phyloP scores from a whole-genome alignment of 192 early-diverging fungal species.

The Coemansia nantahalensis region DNA sequence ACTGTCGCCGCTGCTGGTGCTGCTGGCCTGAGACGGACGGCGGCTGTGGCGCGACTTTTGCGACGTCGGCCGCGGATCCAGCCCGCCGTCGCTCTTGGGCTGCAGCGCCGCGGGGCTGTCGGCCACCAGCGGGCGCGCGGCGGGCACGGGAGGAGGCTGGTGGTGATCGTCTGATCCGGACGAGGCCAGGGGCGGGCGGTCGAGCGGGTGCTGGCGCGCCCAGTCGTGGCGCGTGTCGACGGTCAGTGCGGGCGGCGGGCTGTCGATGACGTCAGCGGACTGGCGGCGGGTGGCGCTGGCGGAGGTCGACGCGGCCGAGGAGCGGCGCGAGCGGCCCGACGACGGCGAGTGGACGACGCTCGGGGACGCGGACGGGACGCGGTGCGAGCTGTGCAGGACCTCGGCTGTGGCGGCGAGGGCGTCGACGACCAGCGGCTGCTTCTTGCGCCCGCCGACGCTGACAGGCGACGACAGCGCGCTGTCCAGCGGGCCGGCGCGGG shows the following conservation, averaged over 20 bases:
- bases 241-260: slow-evolving; percentile 15
- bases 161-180: no score
- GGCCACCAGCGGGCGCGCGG: slow-evolving; percentile 4
- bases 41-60: neutral
- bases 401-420: slow-evolving; percentile 35
- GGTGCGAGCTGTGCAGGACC: slow-evolving; percentile 28
- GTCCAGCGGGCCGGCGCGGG: neutral
- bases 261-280: slow-evolving; percentile 26
- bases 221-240: slow-evolving; percentile 29
- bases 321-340: no score
- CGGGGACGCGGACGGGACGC: slow-evolving; percentile 26
- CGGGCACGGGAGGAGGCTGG: no score
- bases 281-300: neutral
- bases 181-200: slow-evolving; percentile 29
- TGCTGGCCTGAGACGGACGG: neutral
- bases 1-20: neutral
- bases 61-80: slow-evolving; percentile 4
- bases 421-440: slow-evolving; percentile 45
- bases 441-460: slow-evolving; percentile 47
- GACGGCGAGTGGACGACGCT: slow-evolving; percentile 12
- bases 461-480: slow-evolving; percentile 42
- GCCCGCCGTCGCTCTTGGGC: slow-evolving; percentile 38
- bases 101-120: slow-evolving; percentile 28
- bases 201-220: slow-evolving; percentile 21
- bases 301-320: no score